phyloP scores from a whole-genome alignment of 2,329 filamentous ascomycete genomes.

The Epichloe gansuensis region DNA sequence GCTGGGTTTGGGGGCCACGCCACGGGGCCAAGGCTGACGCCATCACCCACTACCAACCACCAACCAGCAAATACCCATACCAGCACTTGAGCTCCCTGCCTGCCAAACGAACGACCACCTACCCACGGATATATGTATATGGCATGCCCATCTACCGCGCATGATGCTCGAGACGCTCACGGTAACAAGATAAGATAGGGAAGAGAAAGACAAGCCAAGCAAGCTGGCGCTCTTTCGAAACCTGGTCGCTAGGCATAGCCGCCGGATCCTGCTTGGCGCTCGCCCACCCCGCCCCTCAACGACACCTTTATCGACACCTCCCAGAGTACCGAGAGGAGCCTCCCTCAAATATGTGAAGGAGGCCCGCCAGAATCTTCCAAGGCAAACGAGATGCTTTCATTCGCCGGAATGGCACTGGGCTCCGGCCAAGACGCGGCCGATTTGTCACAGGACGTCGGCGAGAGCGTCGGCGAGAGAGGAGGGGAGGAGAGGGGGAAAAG shows the following conservation, averaged over 20 bases:
- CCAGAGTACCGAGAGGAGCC: background rate
- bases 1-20: too few relatives aligned
- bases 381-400: constrained; percentile 18
- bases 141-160: too few relatives aligned
- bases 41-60: background rate
- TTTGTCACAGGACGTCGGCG: constrained; percentile 13
- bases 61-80: too few relatives aligned
- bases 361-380: constrained; percentile 16
- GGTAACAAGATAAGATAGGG: too few relatives aligned
- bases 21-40: too few relatives aligned
- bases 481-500: constrained; percentile 38
- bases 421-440: constrained; percentile 18
- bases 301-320: background rate
- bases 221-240: constrained; percentile 35
- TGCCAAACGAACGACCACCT: too few relatives aligned
- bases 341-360: constrained; percentile 21
- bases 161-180: too few relatives aligned
- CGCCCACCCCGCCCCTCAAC: background rate
- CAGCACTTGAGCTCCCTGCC: too few relatives aligned
- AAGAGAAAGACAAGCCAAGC: background rate
- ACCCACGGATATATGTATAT: too few relatives aligned
- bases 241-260: constrained; percentile 27
- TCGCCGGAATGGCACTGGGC: constrained; percentile 13
- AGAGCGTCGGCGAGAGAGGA: constrained; percentile 13
- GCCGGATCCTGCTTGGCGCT: constrained; percentile 32